A percentile compares a stretch with the other conserved stretches of the same genome.
These are phyloP conservation scores for Tagetes patula DNA, from an alignment of 129 eudicot genomes.

Conservation along the genomic window DNA sequence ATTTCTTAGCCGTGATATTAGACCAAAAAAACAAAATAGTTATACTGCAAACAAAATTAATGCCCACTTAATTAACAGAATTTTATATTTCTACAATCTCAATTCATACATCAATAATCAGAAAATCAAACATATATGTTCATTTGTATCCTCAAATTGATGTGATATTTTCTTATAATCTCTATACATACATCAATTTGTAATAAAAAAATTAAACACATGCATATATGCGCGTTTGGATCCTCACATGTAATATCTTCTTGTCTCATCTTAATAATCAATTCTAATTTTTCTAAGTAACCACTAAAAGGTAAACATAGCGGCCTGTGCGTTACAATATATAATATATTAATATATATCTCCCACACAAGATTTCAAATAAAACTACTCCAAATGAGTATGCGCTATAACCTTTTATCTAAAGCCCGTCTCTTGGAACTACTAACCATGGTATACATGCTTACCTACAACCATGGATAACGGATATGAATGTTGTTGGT, in stretches of 20 bases:
- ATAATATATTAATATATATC: no score
- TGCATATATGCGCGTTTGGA: neutral
- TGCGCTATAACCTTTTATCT: neutral
- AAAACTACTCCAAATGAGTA: constrained; percentile 1
- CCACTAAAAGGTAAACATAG: no score
- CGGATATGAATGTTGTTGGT: neutral
- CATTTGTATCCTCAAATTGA: no score
- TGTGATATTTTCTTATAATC: neutral
- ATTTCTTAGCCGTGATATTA: no score
- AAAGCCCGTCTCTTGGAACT: neutral
- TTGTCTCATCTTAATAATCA: neutral
- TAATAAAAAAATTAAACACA: neutral
- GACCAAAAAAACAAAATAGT: no score
- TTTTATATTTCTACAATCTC: no score
- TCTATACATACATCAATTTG: neutral
- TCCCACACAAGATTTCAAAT: constrained; percentile 10
- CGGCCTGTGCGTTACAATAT: neutral
- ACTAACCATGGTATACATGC: neutral
- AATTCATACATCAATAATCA: no score
- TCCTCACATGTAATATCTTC: neutral
- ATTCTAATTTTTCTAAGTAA: neutral
- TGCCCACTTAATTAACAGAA: no score
- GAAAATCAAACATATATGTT: no score
- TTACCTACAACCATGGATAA: neutral
- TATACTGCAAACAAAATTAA: no score